Percentiles rank a stretch among this genome's conserved stretches.
Evolutionary conservation across 495 filamentous ascomycete genomes (phyloP).

Genomic region (Cenococcum geophilum): DNA sequence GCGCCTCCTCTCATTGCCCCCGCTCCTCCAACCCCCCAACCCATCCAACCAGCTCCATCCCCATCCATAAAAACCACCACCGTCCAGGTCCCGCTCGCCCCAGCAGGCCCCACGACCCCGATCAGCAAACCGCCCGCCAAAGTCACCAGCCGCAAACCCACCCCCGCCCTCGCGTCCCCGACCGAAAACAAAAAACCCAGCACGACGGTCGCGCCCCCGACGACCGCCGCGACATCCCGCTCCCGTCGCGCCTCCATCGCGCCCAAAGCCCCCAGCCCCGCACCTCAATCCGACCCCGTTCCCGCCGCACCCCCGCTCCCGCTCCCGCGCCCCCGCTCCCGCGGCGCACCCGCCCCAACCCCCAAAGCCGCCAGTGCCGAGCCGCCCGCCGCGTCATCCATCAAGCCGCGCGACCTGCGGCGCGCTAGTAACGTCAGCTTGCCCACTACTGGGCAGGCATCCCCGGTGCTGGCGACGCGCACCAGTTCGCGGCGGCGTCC

Average conservation of each 20-base stretch:
- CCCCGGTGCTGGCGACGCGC: conserved; percentile 12
- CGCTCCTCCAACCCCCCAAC: conserved; percentile 6
- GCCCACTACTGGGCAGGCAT: conserved; percentile 3
- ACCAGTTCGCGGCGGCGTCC: conserved; percentile 27
- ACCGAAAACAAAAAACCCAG: conserved; percentile 10
- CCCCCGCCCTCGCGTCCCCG: conserved; percentile 21
- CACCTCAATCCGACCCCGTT: too few species aligned
- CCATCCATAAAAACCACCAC: conserved; percentile 24
- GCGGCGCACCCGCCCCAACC: conserved; percentile 21
- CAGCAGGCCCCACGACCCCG: conserved; percentile 29
- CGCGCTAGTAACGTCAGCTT: conserved; percentile 35
- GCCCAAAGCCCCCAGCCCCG: conserved; percentile 16
- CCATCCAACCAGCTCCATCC: not conserved
- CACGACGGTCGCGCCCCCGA: not conserved
- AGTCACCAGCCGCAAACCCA: conserved; percentile 16
- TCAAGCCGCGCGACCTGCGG: conserved; percentile 31
- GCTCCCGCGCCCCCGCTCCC: conserved; percentile 19
- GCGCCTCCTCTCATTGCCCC: conserved; percentile 14
- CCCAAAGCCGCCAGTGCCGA: conserved; percentile 39
- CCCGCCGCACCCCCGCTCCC: not conserved
- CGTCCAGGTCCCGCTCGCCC: conserved; percentile 33
- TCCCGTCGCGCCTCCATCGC: conserved; percentile 22
- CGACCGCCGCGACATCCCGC: conserved; percentile 27
- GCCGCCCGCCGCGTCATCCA: conserved; percentile 29
- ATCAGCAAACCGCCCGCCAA: conserved; percentile 8